phyloP scores from a whole-genome alignment of 1,284 basidiomycete species.

The Fomitopsis schrenkii region DNA sequence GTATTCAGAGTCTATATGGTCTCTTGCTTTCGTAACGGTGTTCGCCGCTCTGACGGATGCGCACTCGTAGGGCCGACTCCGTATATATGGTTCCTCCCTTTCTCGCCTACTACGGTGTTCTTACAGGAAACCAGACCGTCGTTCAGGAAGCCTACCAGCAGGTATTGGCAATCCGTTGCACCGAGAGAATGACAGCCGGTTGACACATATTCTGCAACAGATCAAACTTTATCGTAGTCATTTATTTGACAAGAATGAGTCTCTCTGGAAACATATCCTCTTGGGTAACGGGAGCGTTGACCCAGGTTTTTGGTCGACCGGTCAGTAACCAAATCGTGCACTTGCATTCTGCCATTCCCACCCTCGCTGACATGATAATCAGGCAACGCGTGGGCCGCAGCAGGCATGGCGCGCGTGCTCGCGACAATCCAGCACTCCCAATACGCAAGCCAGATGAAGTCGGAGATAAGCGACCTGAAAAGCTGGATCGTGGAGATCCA shows the following conservation, averaged over 20 bases:
- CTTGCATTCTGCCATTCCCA: neutral
- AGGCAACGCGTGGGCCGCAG: conserved; percentile 87
- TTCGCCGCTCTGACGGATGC: neutral
- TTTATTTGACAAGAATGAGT: conserved; percentile 43
- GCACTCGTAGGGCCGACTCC: conserved; percentile 58
- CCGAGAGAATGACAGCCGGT: neutral
- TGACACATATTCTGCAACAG: conserved; percentile 28
- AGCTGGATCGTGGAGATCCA: conserved; percentile 77
- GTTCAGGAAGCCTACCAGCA: conserved; percentile 75
- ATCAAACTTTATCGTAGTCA: conserved; percentile 65
- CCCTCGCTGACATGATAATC: neutral
- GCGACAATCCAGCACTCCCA: conserved; percentile 68
- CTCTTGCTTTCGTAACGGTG: neutral
- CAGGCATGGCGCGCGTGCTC: conserved; percentile 81
- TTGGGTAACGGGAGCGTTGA: conserved; percentile 49
- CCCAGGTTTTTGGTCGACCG: conserved; percentile 72
- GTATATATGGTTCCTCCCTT: conserved; percentile 93
- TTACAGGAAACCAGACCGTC: conserved; percentile 64
- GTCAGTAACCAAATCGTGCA: conserved; percentile 28
- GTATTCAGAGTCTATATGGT: conserved; percentile 12
- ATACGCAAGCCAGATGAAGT: conserved; percentile 44
- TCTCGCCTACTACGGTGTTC: conserved; percentile 82
- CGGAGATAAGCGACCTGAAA: conserved; percentile 56
- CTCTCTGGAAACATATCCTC: conserved; percentile 70
- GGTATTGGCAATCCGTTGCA: conserved; percentile 2